These are phyloP conservation scores for Gymnopus androsaceus DNA, from an alignment of 1,284 basidiomycete species.

Conservation along the genomic window DNA sequence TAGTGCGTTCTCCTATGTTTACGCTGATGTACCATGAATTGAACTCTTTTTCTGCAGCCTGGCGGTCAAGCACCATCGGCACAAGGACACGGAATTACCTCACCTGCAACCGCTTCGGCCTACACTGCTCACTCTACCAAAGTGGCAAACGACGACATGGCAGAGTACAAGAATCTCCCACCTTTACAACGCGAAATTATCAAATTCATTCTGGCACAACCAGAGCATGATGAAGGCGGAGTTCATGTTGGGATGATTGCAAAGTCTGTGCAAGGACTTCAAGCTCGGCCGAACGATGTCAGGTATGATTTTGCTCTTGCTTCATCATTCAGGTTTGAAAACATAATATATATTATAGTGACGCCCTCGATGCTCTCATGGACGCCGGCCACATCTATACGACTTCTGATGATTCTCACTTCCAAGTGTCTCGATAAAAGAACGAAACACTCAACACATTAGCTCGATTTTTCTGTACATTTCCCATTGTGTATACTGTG, in stretches of 20 bases:
- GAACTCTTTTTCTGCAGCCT: constrained; percentile 22
- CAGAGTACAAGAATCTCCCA: constrained; percentile 57
- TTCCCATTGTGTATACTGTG: background rate
- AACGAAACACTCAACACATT: background rate
- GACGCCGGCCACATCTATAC: constrained; percentile 69
- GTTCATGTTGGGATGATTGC: constrained; percentile 65
- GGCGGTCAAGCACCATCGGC: constrained; percentile 22
- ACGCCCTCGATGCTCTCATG: constrained; percentile 69
- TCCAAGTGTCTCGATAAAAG: constrained; percentile 37
- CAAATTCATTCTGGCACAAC: constrained; percentile 51
- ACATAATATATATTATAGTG: constrained; percentile 39
- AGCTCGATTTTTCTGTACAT: background rate
- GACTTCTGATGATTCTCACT: constrained; percentile 68
- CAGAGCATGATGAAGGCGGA: constrained; percentile 49
- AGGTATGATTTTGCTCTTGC: constrained; percentile 38
- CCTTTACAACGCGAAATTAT: constrained; percentile 67
- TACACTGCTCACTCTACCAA: constrained; percentile 31
- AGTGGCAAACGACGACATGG: constrained; percentile 11
- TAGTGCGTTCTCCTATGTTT: constrained; percentile 16
- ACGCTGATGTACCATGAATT: background rate
- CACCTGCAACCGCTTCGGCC: constrained; percentile 7
- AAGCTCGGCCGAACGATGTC: constrained; percentile 36
- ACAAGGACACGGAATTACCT: too few species aligned
- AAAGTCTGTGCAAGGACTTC: constrained; percentile 45
- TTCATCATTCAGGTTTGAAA: background rate